phyloP scores from a whole-genome alignment of 208 protist genomes.

The Borovskyia barvae region DNA sequence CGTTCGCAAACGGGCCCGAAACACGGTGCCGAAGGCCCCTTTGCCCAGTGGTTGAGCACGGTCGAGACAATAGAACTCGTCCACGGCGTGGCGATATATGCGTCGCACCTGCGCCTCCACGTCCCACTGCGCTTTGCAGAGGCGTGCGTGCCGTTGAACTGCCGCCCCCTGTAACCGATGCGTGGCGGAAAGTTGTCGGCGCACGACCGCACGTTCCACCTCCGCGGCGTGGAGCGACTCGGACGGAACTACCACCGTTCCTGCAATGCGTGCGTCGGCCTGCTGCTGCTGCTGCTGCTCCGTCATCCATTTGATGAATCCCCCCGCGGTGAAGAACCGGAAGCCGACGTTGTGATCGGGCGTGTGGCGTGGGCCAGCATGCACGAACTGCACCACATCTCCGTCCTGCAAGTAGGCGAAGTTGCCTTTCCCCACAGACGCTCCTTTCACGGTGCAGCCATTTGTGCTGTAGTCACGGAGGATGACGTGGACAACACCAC shows the following conservation, averaged over 20 bases:
- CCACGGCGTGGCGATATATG: conserved; percentile 45
- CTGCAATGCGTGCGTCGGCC: neutral
- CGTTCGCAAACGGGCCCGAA: conserved; percentile 25
- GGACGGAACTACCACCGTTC: no score
- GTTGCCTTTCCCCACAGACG: conserved; percentile 31
- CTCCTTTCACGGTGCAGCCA: conserved; percentile 37
- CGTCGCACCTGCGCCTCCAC: conserved; percentile 39
- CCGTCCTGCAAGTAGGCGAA: conserved; percentile 24
- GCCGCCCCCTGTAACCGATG: neutral
- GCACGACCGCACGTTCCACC: neutral
- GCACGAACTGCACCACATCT: conserved; percentile 45
- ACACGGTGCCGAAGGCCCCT: conserved; percentile 52
- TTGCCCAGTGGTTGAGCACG: conserved; percentile 27
- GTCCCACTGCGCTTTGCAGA: conserved; percentile 40
- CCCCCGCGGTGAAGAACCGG: conserved; percentile 26
- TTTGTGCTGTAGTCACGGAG: conserved; percentile 69
- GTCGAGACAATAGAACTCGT: conserved; percentile 47
- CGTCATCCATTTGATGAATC: conserved; percentile 16
- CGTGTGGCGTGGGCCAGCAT: conserved; percentile 31
- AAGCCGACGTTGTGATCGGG: conserved; percentile 49
- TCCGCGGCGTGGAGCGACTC: neutral
- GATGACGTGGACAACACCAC: conserved; percentile 2
- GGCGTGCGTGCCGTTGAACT: conserved; percentile 21
- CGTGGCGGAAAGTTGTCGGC: no score
- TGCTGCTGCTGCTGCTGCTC: neutral